These are phyloP conservation scores for Starmerella gropengiesseri DNA, from an alignment of 805 yeast genomes.

Conservation along the genomic window DNA sequence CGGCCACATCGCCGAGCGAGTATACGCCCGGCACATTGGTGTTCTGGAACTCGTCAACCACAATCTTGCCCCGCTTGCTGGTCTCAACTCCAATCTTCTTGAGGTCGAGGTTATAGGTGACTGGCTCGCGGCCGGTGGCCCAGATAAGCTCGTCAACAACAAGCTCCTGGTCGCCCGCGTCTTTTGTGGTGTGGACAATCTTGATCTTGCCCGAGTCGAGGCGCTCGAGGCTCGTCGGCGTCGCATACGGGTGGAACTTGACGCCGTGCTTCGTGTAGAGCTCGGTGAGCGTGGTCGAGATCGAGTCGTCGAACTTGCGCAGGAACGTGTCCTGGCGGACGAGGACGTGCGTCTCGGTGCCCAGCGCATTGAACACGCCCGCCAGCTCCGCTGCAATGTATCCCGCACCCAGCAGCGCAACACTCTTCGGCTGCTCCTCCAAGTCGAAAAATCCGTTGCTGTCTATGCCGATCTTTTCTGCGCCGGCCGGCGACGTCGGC, in stretches of 20 bases:
- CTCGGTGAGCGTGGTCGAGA: conserved; percentile 70
- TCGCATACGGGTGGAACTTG: conserved; percentile 57
- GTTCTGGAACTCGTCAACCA: conserved; percentile 80
- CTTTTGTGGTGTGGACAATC: neutral
- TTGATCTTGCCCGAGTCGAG: conserved; percentile 32
- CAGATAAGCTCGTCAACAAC: conserved; percentile 75
- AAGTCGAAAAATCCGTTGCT: conserved; percentile 87
- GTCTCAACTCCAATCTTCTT: conserved; percentile 63
- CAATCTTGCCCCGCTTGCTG: conserved; percentile 49
- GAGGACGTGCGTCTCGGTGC: conserved; percentile 73
- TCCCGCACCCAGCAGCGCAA: conserved; percentile 95
- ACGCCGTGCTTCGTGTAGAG: conserved; percentile 74
- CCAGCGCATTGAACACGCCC: conserved; percentile 84
- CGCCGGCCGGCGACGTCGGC: conserved; percentile 67
- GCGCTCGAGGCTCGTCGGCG: conserved; percentile 38
- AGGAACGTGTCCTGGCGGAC: conserved; percentile 87
- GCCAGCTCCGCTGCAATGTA: conserved; percentile 93
- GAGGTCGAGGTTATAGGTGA: conserved; percentile 54
- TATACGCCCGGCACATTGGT: conserved; percentile 60
- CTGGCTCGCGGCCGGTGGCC: conserved; percentile 87
- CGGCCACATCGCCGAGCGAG: conserved; percentile 90
- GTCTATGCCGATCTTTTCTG: conserved; percentile 60
- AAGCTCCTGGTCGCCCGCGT: conserved; percentile 28
- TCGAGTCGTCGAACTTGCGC: conserved; percentile 73
- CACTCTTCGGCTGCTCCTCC: conserved; percentile 74